A percentile compares a stretch with the other conserved stretches of the same genome.
Evolutionary conservation across 2,329 filamentous ascomycete genomes (phyloP).

Genomic region (Aureobasidium sp.): DNA sequence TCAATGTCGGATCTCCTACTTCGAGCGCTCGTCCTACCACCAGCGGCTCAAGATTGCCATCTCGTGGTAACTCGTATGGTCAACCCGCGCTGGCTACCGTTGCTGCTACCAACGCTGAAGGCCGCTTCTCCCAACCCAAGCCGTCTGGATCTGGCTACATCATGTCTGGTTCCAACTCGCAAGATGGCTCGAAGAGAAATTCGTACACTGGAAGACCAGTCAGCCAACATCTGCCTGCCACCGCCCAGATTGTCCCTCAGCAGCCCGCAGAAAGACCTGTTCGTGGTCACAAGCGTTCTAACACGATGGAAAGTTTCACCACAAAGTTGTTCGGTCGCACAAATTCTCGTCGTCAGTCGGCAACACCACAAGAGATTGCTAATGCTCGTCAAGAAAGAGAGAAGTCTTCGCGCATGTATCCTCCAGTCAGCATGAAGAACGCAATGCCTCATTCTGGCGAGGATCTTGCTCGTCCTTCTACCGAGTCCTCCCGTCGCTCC

Average conservation of each 20-base stretch:
- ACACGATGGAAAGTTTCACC: slow-evolving; percentile 53
- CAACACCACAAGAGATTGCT: slow-evolving; percentile 23
- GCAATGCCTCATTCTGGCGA: slow-evolving; percentile 49
- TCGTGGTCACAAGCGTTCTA: slow-evolving; percentile 59
- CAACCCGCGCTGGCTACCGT: slow-evolving; percentile 82
- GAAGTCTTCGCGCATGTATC: slow-evolving; percentile 67
- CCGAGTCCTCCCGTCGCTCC: slow-evolving; percentile 42
- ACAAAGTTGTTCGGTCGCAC: slow-evolving; percentile 78
- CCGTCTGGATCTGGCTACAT: slow-evolving; percentile 52
- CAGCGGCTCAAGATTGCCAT: slow-evolving; percentile 69
- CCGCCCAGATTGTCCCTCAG: slow-evolving; percentile 54
- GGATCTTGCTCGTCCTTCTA: slow-evolving; percentile 44
- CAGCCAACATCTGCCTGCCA: slow-evolving; percentile 46
- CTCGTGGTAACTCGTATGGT: slow-evolving; percentile 70
- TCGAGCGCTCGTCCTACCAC: slow-evolving; percentile 59
- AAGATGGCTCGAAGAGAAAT: slow-evolving; percentile 43
- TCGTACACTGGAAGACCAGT: slow-evolving; percentile 55
- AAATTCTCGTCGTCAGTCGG: slow-evolving; percentile 27
- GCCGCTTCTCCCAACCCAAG: slow-evolving; percentile 71
- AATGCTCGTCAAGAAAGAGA: slow-evolving; percentile 42
- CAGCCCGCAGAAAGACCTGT: slow-evolving; percentile 47
- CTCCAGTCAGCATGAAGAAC: slow-evolving; percentile 84
- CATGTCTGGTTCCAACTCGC: slow-evolving; percentile 61
- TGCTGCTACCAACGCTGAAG: slow-evolving; percentile 81
- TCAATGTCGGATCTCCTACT: slow-evolving; percentile 35